Evolutionary conservation across 805 yeast genomes (phyloP).

Genomic region (Barnettozyma wickerhamii): DNA sequence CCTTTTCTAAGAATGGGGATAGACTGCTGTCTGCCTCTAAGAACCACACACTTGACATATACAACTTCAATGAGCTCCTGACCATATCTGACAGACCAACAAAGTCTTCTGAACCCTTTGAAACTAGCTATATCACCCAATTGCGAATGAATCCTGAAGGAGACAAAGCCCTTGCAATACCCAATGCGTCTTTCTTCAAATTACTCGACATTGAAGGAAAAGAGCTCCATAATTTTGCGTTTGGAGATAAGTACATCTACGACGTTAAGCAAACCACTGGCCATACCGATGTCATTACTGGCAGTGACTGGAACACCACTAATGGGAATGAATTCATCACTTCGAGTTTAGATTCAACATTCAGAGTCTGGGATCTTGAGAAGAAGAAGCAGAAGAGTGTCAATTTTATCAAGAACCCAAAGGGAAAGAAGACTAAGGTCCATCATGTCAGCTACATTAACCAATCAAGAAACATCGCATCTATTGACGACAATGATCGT

Average conservation of each 20-base stretch:
- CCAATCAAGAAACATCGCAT: conserved; percentile 4
- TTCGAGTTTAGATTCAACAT: conserved; percentile 23
- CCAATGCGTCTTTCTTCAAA: conserved; percentile 17
- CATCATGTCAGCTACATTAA: conserved; percentile 4
- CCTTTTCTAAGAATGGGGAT: conserved; percentile 22
- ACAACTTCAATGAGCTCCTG: conserved; percentile 32
- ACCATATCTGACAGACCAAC: conserved; percentile 15
- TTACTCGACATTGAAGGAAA: conserved; percentile 13
- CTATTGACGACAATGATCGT: conserved; percentile 11
- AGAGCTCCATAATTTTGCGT: conserved; percentile 12
- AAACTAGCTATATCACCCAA: conserved; percentile 10
- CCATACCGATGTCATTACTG: conserved; percentile 22
- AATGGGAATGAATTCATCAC: conserved; percentile 13
- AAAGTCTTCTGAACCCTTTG: conserved; percentile 10
- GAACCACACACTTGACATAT: conserved; percentile 26
- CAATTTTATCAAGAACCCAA: conserved; percentile 13
- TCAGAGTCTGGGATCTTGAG: conserved; percentile 24
- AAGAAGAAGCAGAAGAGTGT: conserved; percentile 17
- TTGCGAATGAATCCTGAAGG: conserved; percentile 5
- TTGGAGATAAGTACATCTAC: conserved; percentile 25
- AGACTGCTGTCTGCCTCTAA: conserved; percentile 25
- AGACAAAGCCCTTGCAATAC: conserved; percentile 7
- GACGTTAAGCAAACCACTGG: conserved; percentile 26
- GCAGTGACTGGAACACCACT: conserved; percentile 17
- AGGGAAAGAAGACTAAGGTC: conserved; percentile 15